These are phyloP conservation scores for Lathyrus sativus DNA, from an alignment of 306 rosid species.

Conservation along the genomic window DNA sequence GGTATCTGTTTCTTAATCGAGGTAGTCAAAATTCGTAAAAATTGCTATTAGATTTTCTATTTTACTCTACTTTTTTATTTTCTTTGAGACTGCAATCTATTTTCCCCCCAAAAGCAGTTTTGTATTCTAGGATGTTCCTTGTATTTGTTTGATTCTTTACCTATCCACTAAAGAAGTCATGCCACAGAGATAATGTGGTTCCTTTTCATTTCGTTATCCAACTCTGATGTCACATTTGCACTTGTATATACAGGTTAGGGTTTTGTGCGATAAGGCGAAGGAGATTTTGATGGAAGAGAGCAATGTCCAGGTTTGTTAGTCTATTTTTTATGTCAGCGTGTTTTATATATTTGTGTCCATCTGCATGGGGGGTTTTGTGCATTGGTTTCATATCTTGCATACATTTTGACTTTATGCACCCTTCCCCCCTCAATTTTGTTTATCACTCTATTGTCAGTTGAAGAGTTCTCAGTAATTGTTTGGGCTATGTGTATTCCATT, in stretches of 20 bases:
- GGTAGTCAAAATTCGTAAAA: background rate
- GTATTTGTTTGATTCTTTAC: background rate
- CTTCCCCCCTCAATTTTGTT: background rate
- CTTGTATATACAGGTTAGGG: constrained; percentile 61
- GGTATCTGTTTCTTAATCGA: background rate
- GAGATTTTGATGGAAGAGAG: constrained; percentile 97
- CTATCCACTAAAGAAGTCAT: background rate
- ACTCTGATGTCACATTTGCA: constrained; percentile 20
- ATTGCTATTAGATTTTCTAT: constrained; percentile 5
- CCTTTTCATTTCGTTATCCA: constrained; percentile 13
- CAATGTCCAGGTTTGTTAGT: constrained; percentile 79
- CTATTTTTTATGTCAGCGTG: constrained; percentile 8
- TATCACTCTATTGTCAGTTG: constrained; percentile 10
- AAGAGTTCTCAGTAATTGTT: constrained; percentile 3
- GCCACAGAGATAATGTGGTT: constrained; percentile 3
- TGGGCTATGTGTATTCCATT: background rate
- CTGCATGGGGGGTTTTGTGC: background rate
- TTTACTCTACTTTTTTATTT: constrained; percentile 22
- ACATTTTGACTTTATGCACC: constrained; percentile 15
- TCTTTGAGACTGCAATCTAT: background rate
- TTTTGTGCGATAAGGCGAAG: constrained; percentile 87
- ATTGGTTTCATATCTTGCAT: constrained; percentile 3
- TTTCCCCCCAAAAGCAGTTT: constrained; percentile 25
- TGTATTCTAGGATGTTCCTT: constrained; percentile 25
- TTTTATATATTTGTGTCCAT: constrained; percentile 5